These are phyloP conservation scores for Glebionis coronaria DNA, from an alignment of 129 eudicot species.

Conservation along the genomic window DNA sequence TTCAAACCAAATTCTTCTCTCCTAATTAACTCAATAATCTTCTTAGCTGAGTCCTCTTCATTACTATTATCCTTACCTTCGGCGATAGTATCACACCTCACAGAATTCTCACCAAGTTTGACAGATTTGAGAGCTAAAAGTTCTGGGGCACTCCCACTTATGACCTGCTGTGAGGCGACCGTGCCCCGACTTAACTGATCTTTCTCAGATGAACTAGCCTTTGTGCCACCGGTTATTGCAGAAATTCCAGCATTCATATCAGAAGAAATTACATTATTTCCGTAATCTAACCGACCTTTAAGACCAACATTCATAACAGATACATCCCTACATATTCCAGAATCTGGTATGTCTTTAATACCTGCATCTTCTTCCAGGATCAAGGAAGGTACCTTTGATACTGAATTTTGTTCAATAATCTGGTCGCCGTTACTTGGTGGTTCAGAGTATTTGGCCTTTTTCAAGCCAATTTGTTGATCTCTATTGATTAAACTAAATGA, in stretches of 20 bases:
- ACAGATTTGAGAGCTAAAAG: constrained; percentile 46
- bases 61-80: constrained; percentile 32
- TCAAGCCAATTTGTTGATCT: background rate
- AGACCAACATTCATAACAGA: background rate
- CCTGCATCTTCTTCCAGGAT: constrained; percentile 28
- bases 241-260: too few relatives aligned
- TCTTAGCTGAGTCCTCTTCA: constrained; percentile 35
- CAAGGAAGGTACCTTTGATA: constrained; percentile 10
- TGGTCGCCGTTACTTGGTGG: background rate
- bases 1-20: constrained; percentile 90
- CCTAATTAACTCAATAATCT: constrained; percentile 72
- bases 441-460: background rate
- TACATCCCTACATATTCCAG: too few relatives aligned
- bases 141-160: constrained; percentile 62
- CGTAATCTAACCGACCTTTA: constrained; percentile 4
- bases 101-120: constrained; percentile 33
- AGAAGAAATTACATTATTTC: too few relatives aligned
- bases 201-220: background rate
- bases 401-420: too few relatives aligned
- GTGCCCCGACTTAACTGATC: constrained; percentile 28
- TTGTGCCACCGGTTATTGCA: too few relatives aligned
- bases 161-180: constrained; percentile 35
- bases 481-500: background rate
- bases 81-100: constrained; percentile 43
- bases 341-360: background rate